Base-by-base conservation (phyloP, 148 eudicot genomes). In the Rhododendron mucronatum region DNA sequence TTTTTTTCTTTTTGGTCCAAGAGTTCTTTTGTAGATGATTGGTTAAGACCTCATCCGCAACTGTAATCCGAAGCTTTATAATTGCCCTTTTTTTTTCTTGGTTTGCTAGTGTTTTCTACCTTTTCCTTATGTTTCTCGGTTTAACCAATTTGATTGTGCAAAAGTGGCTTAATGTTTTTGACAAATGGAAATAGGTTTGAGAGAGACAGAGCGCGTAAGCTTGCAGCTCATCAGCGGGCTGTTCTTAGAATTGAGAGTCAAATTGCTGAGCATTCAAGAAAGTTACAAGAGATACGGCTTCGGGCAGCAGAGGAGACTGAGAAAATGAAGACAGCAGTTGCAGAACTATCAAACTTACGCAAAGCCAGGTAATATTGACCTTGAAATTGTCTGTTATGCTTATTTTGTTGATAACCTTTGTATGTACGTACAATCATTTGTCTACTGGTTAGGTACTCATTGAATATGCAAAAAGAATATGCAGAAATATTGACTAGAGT, bases 241-340 rank as follows among this genome's bases (percentile, higher is more conserved):
- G 94, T 96, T 63, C 83, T 94, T 79, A 92, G 98, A 81, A 83
- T 94, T 1, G 99, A 96, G 91, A 93, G 98, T 83, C 87, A 86
- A 69, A 89, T 96, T 78, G 87, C 87, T 2, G 93, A 91, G 88
- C 88, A 87, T 83, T 83, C 85, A 2, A 91, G 92, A 81, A 91
- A 88, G 87, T 78, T 96, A 84, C 87, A 80, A 63, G 92, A 90
- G 77, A 87, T 96, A 35, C 48, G 81, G 81, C 79, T 5, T 74
- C 86, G 79, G 74, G 74, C 85, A 71, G 90, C 30, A 9, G 89
- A 90, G 48, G 99, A 95, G 90, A 87, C 23, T 30, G 89, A 88
- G 15, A 95, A 87, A 85, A 80, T 94, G 87, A 91, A 84, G 55
- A 44, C 88, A 26, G 88, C 91, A 16, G 85, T 84, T 61, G 83